A percentile compares a stretch with the other conserved stretches of the same genome.
Evolutionary conservation across 345 rosid genomes (phyloP).

Genomic region (Aquilaria yunnanensis): DNA sequence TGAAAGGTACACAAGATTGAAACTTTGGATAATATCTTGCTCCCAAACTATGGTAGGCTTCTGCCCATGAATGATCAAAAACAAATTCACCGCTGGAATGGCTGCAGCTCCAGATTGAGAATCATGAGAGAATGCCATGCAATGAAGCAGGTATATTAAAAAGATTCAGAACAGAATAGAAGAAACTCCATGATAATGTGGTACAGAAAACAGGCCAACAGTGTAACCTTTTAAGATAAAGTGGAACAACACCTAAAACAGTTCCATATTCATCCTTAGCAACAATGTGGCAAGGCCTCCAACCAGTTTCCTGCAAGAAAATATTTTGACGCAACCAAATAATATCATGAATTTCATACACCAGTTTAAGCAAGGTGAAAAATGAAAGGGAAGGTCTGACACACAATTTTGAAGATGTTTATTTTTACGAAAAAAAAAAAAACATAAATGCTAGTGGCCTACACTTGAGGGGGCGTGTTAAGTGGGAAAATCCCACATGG

Average conservation of each 20-base stretch:
- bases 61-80: constrained; percentile 96
- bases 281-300: constrained; percentile 78
- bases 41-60: constrained; percentile 84
- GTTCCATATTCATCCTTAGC: constrained; percentile 65
- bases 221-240: constrained; percentile 86
- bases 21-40: constrained; percentile 90
- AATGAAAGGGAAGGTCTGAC: too few relatives aligned
- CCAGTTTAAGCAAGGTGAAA: too few relatives aligned
- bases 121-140: constrained; percentile 17
- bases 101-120: constrained; percentile 39
- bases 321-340: neutral
- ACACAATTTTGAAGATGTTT: too few relatives aligned
- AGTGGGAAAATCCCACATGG: too few relatives aligned
- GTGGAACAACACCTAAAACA: constrained; percentile 84
- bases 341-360: too few relatives aligned
- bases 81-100: constrained; percentile 97
- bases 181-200: constrained; percentile 9
- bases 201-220: constrained; percentile 16
- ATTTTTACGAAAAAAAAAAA: too few relatives aligned
- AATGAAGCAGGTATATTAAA: neutral
- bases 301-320: constrained; percentile 78
- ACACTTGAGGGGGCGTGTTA: too few relatives aligned
- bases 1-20: constrained; percentile 95
- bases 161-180: neutral
- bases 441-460: too few relatives aligned